phyloP scores from a whole-genome alignment of 148 eudicot genomes.

The Mesembryanthemum crystallinum region DNA sequence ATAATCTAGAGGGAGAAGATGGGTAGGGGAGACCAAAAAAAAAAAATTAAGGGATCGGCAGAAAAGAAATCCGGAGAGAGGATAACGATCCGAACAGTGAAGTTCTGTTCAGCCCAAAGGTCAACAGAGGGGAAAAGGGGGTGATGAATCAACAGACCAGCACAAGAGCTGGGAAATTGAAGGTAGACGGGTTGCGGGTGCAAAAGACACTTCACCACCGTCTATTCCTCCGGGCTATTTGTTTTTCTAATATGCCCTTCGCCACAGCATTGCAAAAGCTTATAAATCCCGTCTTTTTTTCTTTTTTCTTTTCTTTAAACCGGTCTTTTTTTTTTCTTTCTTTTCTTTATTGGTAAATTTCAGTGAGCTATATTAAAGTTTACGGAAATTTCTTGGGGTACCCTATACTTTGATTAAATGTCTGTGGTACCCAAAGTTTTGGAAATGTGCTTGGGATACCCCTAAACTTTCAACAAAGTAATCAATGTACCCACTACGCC shows the following conservation, averaged over 20 bases:
- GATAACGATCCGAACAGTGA: neutral
- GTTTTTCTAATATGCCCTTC: neutral
- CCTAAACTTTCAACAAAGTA: no score
- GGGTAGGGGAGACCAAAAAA: neutral
- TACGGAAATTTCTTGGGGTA: no score
- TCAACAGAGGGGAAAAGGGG: neutral
- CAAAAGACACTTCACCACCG: neutral
- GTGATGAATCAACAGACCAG: no score
- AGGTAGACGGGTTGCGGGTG: neutral
- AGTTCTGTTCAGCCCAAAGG: neutral
- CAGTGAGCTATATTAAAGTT: no score
- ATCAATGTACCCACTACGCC: no score
- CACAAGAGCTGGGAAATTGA: conserved; percentile 1
- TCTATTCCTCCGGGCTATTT: neutral
- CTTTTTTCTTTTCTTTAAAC: no score
- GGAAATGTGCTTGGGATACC: no score
- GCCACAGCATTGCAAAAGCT: neutral
- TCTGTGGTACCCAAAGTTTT: no score
- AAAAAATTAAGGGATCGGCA: neutral
- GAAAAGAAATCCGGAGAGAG: neutral
- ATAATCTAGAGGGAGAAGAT: neutral
- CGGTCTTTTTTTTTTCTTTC: no score
- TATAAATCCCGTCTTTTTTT: neutral
- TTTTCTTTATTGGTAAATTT: no score
- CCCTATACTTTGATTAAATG: no score